Evolutionary conservation across 1,139 yeast species (phyloP), one percentile per base, ranked within the genome.

Genomic region (Magnusiomyces suaveolens): DNA sequence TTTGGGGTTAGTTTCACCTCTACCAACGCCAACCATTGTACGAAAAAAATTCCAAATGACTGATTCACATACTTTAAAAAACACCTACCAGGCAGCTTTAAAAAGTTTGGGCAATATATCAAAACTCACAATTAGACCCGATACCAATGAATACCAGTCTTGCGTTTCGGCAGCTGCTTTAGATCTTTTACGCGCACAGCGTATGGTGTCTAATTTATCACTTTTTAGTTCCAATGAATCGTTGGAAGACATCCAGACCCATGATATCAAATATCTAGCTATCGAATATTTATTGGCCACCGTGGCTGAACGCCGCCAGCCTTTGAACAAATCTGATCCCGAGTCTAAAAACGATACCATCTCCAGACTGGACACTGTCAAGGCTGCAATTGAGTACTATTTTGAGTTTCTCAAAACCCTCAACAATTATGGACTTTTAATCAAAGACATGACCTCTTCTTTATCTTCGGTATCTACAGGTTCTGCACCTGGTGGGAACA

Each of bases 191-290:
- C 43, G 48, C 18, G 64, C 69, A 55, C 57, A 58, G 25, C 56
- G 58, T 12, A 52, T 60, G 29, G 63, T 69, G 21, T 62, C 63
- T 18, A 60, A 61, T 47, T 65, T 78, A 43, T 69, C 74, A 26
- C 66, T 84, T 46, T 84, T 81, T 68, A 81, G 86, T 61, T 72
- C 71, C 24, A 83, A 83, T 62, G 90, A 84, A 62, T 62, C 68
- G 2, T 61, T 81, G 8, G 79, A 76, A 2, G 92, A 84, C 61
- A 63, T 84, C 12, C 70, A 75, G 48, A 79, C 85, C 1, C 66
- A 65, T 33, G 79, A 82, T 54, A 65, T 84, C 2, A 78, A 77
- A 39, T 84, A 77, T 60, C 64, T 83, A 49, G 72, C 75, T 24
- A 61, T 80, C 1, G 75, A 76, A 52, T 83, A 71, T 65, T 76